Evolutionary conservation across 2,329 filamentous ascomycete species (phyloP).

Genomic region (Colletotrichum tofieldiae): DNA sequence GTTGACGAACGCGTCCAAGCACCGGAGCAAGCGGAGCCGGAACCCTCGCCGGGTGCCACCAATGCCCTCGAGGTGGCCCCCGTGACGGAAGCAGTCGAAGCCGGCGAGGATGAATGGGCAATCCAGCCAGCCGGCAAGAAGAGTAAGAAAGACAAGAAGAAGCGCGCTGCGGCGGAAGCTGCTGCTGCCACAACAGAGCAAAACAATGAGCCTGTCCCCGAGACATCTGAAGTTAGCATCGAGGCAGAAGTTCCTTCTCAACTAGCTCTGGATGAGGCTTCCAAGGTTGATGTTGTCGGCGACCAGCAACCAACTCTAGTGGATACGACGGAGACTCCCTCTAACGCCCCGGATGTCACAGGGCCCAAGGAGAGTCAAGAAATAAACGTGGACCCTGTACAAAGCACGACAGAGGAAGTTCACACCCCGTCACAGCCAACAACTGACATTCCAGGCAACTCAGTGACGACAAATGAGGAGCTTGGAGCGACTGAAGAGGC

Average conservation of each 20-base stretch:
- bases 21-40: slow-evolving; percentile 26
- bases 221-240: not conserved
- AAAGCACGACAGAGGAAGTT: slow-evolving; percentile 18
- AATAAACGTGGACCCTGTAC: slow-evolving; percentile 39
- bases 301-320: not conserved
- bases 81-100: slow-evolving; percentile 31
- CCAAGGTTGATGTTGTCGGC: not conserved
- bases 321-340: not conserved
- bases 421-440: not conserved
- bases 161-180: slow-evolving; percentile 16
- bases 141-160: slow-evolving; percentile 44
- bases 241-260: not conserved
- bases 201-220: slow-evolving; percentile 11
- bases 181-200: slow-evolving; percentile 6
- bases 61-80: slow-evolving; percentile 10
- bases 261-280: not conserved
- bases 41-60: not conserved
- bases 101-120: slow-evolving; percentile 38
- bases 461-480: slow-evolving; percentile 9
- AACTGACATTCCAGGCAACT: not conserved
- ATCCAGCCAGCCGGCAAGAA: slow-evolving; percentile 46
- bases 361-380: slow-evolving; percentile 48
- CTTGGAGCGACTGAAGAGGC: slow-evolving; percentile 1
- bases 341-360: slow-evolving; percentile 1
- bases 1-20: slow-evolving; percentile 9